Evolutionary conservation across 2,329 filamentous ascomycete genomes (phyloP).

Genomic region (Aspergillus sp.): DNA sequence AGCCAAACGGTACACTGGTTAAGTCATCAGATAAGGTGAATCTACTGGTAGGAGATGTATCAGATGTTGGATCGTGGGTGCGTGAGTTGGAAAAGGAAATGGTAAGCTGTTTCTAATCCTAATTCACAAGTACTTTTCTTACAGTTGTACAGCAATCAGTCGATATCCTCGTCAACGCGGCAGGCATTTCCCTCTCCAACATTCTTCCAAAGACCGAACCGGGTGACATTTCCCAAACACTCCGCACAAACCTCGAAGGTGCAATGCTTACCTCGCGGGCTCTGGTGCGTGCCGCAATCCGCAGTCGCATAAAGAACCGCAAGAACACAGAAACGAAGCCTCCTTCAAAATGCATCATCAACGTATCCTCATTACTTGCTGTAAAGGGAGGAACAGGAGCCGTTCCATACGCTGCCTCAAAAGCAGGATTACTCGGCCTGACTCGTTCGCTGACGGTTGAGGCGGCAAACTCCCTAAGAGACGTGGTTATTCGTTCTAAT

Average conservation of each 20-base stretch:
- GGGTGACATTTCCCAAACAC: conserved; percentile 50
- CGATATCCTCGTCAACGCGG: conserved; percentile 71
- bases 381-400: conserved; percentile 65
- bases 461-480: conserved; percentile 50
- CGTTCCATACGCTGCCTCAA: conserved; percentile 71
- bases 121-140: neutral
- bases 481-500: conserved; percentile 67
- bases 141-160: conserved; percentile 26
- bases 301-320: conserved; percentile 22
- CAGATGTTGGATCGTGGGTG: conserved; percentile 27
- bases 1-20: conserved; percentile 6
- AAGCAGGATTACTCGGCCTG: conserved; percentile 70
- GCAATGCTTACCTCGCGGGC: conserved; percentile 37
- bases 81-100: conserved; percentile 34
- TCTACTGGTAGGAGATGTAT: conserved; percentile 34
- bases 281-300: conserved; percentile 31
- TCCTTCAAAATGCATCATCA: conserved; percentile 70
- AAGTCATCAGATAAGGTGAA: conserved; percentile 15
- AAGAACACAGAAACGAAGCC: conserved; percentile 17
- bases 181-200: conserved; percentile 64
- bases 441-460: conserved; percentile 32
- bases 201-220: conserved; percentile 56
- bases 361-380: conserved; percentile 73
- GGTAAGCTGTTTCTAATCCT: conserved; percentile 17
- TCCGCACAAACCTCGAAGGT: conserved; percentile 65